Evolutionary conservation across 495 filamentous ascomycete species (phyloP).

Genomic region (Podospora pseudocomata): DNA sequence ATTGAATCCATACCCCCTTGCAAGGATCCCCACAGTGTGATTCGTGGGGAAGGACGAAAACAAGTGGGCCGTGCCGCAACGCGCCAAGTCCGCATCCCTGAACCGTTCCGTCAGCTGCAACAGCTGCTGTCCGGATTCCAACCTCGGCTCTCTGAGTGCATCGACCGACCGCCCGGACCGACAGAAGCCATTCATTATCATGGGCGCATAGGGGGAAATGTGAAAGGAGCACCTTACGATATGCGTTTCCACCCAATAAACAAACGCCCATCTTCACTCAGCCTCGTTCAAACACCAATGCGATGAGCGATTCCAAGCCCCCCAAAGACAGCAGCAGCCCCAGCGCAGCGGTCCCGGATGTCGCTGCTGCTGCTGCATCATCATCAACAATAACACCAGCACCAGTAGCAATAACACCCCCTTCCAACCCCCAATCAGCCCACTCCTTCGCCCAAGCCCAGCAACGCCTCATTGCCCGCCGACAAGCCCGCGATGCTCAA

Average conservation of each 20-base stretch:
- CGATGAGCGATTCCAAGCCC: constrained; percentile 6
- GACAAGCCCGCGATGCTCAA: constrained; percentile 64
- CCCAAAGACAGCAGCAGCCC: constrained; percentile 2
- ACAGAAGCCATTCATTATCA: neutral
- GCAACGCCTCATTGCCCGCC: constrained; percentile 74
- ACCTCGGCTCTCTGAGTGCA: constrained; percentile 18
- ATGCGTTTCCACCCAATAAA: constrained; percentile 1
- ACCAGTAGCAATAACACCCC: constrained; percentile 5
- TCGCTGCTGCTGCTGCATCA: neutral
- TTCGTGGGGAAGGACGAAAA: neutral
- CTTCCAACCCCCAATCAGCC: constrained; percentile 39
- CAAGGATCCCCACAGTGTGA: neutral
- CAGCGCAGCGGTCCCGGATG: neutral
- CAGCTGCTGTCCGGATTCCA: constrained; percentile 3
- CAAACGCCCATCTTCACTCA: neutral
- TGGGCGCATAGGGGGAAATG: neutral
- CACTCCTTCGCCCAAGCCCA: constrained; percentile 79
- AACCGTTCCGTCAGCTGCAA: constrained; percentile 1
- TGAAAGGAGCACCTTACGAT: neutral
- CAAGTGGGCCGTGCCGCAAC: neutral
- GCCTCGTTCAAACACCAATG: constrained; percentile 2
- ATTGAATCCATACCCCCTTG: neutral
- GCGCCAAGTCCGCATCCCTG: neutral
- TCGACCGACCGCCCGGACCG: constrained; percentile 9
- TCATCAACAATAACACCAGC: neutral